Base-by-base conservation (phyloP, 2,329 filamentous ascomycete species). In the Penicillium glabrum region DNA sequence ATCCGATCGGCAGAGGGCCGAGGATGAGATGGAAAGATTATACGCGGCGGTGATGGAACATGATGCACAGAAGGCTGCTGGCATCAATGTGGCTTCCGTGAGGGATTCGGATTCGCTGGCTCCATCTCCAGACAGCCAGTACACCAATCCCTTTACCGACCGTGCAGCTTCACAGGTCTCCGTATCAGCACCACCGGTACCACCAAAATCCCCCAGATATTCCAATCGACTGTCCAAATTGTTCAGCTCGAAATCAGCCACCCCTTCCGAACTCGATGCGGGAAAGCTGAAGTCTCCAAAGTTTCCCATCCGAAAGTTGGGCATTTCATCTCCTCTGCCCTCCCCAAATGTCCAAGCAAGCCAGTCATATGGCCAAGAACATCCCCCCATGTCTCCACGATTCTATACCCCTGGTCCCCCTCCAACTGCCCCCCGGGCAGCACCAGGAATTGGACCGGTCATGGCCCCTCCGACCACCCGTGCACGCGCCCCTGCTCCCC, bases 41-140 rank as follows among this genome's bases (percentile, higher is more conserved):
- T 98, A 97, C 76, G 91, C 88, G 60, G 89, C 92, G 64, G 93
- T 96, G 61, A 89, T 96, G 87, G 91, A 92, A 73, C 90, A 96
- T 66, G 93, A 97, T 62, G 82, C 80, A 46, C 76, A 79, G 61
- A 82, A 79, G 58, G 66, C 69, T 14, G 63, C 69, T 1, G 63
- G 58, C 11, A 45, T 66, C 7, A 60, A 67, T 23, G 55, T 66
- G 46, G 53, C 61, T 10, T 54, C 61, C 13, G 57, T 55, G 35
- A 58, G 61, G 21, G 52, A 63, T 46, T 49, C 51, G 33, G 57
- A 66, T 9, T 59, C 63, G 3, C 56, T 65, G 13, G 48, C 57
- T 27, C 56, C 62, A 7, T 67, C 64, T 9, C 64, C 65, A 9
- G 68, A 67, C 51, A 69, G 64, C 39, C 63, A 63, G 49, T 59